A percentile compares a stretch with the other conserved stretches of the same genome.
phyloP scores from a whole-genome alignment of 148 eudicot species.

The Dysphania ambrosioides region DNA sequence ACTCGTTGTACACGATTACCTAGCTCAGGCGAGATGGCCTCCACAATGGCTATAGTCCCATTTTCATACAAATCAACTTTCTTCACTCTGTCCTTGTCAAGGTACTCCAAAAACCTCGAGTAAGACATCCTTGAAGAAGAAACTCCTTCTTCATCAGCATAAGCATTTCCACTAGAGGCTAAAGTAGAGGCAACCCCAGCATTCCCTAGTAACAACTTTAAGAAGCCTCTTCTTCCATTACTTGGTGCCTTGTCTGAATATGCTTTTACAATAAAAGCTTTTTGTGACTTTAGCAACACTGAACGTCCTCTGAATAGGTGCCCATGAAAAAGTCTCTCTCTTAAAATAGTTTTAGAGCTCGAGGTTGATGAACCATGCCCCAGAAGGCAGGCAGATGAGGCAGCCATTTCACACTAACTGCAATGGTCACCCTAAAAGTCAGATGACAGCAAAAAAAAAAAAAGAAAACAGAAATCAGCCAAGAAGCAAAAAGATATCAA shows the following conservation, averaged over 20 bases:
- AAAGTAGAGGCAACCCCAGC: conserved; percentile 61
- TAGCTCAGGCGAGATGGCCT: conserved; percentile 91
- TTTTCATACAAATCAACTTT: conserved; percentile 92
- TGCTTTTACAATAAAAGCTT: conserved; percentile 46
- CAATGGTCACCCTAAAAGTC: conserved; percentile 2
- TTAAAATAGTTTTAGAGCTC: conserved; percentile 33
- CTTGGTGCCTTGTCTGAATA: conserved; percentile 45
- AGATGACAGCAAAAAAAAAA: not conserved
- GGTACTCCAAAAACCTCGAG: conserved; percentile 89
- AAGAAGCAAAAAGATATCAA: not conserved
- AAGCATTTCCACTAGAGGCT: conserved; percentile 52
- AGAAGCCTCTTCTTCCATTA: conserved; percentile 75
- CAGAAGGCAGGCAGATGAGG: conserved; percentile 31
- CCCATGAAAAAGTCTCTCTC: conserved; percentile 43
- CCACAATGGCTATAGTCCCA: conserved; percentile 97
- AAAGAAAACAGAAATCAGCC: conserved; percentile 2
- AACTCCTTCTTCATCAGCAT: conserved; percentile 93
- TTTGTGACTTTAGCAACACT: conserved; percentile 37
- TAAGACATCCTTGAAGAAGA: conserved; percentile 99
- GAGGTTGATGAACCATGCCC: conserved; percentile 33
- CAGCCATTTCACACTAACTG: conserved; percentile 29
- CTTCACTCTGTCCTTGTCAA: conserved; percentile 87
- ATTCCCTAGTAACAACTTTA: conserved; percentile 74
- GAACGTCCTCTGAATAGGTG: conserved; percentile 31
- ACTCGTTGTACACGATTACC: conserved; percentile 96